These are phyloP conservation scores for Aspergillus cavernicola DNA, from an alignment of 495 filamentous ascomycete species.

Conservation along the genomic window DNA sequence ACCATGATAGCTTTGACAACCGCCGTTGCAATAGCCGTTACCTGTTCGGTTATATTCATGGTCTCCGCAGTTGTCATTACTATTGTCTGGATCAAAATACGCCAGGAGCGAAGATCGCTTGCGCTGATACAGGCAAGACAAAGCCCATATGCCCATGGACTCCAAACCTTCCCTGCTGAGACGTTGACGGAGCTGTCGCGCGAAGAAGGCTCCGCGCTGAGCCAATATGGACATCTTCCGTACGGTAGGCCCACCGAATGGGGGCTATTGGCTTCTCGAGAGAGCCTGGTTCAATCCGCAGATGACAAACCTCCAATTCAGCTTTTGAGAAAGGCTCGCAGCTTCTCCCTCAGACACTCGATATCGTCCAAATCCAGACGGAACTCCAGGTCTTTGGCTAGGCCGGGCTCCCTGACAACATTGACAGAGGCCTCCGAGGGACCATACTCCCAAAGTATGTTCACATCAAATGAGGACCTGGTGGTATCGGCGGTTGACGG, in stretches of 20 bases:
- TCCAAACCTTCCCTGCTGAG: slow-evolving; percentile 28
- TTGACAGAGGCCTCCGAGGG: slow-evolving; percentile 24
- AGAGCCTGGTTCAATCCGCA: slow-evolving; percentile 27
- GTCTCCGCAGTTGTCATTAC: slow-evolving; percentile 30
- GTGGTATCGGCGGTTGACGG: slow-evolving; percentile 40
- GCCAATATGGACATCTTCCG: slow-evolving; percentile 37
- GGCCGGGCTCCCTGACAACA: slow-evolving; percentile 30
- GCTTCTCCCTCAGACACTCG: slow-evolving; percentile 32
- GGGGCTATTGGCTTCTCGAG: slow-evolving; percentile 40
- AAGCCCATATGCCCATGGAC: slow-evolving; percentile 19
- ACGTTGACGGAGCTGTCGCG: slow-evolving; percentile 37
- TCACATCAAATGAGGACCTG: slow-evolving; percentile 29
- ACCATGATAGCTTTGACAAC: slow-evolving; percentile 36
- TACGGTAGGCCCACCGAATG: slow-evolving; percentile 41
- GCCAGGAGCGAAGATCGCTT: slow-evolving; percentile 37
- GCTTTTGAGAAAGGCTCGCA: slow-evolving; percentile 26
- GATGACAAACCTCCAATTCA: slow-evolving; percentile 25
- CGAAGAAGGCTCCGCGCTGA: slow-evolving; percentile 30
- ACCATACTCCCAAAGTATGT: slow-evolving; percentile 12
- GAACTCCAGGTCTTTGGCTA: slow-evolving; percentile 18
- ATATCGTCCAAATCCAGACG: slow-evolving; percentile 30
- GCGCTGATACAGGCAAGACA: slow-evolving; percentile 24
- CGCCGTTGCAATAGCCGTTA: slow-evolving; percentile 43
- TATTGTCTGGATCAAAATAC: slow-evolving; percentile 38
- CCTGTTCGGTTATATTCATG: slow-evolving; percentile 37